These are phyloP conservation scores for Beverwykella pulmonaria DNA, from an alignment of 495 filamentous ascomycete species.

Conservation along the genomic window DNA sequence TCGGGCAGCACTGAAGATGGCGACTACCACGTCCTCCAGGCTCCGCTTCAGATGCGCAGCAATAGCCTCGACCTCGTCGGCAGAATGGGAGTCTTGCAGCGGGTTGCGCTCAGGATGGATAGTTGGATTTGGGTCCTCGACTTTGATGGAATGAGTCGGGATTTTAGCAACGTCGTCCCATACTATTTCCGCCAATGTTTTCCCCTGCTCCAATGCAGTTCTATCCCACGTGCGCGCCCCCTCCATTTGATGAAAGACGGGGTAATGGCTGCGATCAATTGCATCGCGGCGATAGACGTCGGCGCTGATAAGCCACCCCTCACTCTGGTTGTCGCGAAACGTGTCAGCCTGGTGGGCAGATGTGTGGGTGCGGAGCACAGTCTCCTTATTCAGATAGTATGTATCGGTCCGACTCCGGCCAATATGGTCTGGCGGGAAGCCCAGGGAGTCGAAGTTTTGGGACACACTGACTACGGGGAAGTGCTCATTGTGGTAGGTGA, in stretches of 20 bases:
- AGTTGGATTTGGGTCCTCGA: slow-evolving; percentile 84
- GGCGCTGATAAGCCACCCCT: slow-evolving; percentile 88
- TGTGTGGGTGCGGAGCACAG: slow-evolving; percentile 89
- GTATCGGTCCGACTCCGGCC: slow-evolving; percentile 87
- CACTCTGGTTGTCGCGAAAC: slow-evolving; percentile 68
- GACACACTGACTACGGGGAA: slow-evolving; percentile 81
- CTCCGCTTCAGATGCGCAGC: slow-evolving; percentile 86
- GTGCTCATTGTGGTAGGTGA: slow-evolving; percentile 73
- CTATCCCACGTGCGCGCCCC: slow-evolving; percentile 91
- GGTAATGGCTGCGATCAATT: slow-evolving; percentile 92
- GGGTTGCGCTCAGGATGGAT: slow-evolving; percentile 81
- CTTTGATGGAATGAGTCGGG: slow-evolving; percentile 70
- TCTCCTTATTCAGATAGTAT: slow-evolving; percentile 88
- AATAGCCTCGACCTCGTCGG: slow-evolving; percentile 79
- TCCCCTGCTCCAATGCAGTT: slow-evolving; percentile 54
- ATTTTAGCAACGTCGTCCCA: slow-evolving; percentile 68
- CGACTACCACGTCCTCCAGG: slow-evolving; percentile 83
- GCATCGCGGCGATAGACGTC: slow-evolving; percentile 97
- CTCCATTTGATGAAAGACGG: slow-evolving; percentile 98
- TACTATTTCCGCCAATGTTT: slow-evolving; percentile 49
- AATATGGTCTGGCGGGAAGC: slow-evolving; percentile 87
- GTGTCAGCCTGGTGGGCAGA: slow-evolving; percentile 88
- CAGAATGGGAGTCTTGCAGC: slow-evolving; percentile 71
- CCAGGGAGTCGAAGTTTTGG: slow-evolving; percentile 95
- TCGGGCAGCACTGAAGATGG: slow-evolving; percentile 81